Evolutionary conservation across 306 rosid genomes (phyloP), one percentile per base, ranked within the genome.

Genomic region (Alnus rubra): DNA sequence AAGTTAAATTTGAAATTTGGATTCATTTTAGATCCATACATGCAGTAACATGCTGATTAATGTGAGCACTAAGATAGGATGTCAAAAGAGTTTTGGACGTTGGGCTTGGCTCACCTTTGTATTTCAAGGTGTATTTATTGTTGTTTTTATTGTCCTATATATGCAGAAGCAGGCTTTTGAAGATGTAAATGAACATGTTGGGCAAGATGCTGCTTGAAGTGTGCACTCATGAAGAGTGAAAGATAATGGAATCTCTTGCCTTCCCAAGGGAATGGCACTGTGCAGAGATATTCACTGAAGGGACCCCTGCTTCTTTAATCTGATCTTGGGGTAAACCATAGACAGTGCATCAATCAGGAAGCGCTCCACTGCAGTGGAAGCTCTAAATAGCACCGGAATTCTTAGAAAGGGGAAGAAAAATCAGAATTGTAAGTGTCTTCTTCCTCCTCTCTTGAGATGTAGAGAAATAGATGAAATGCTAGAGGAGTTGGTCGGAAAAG

Each of bases 271-370:
- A 65, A 74, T 39, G 74, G 74, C 23, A 82, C 80, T 53, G 85
- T 84, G 86, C 85, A 31, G 86, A 72, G 80, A 87, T 84, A 47
- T 87, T 86, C 71, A 70, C 74, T 1, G 86, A 59, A 23, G 88
- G 82, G 15, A 87, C 78, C 49, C 90, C 84, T 51, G 85, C 88
- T 82, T 69, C 85, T 80, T 80, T 82, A 15, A 80, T 47, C 74
- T 80, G 85, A 71, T 84, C 87, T 60, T 50, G 70, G 13, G 83
- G 85, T 64, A 88, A 76, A 65, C 88, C 88, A 35, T 87, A 88
- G 48, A 77, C 87, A 18, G 84, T 87, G 83, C 85, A 87, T 80
- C 88, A 78, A 73, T 87, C 88, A 65, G 85, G 88, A 82, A 82
- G 87, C 67, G 39, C 88, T 74, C 78, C 84, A 67, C 88, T 84